A percentile compares a stretch with the other conserved stretches of the same genome.
Conservation (phyloP, 225 moss, liverwort and hornwort genomes). For the Polytrichum formosum region DNA sequence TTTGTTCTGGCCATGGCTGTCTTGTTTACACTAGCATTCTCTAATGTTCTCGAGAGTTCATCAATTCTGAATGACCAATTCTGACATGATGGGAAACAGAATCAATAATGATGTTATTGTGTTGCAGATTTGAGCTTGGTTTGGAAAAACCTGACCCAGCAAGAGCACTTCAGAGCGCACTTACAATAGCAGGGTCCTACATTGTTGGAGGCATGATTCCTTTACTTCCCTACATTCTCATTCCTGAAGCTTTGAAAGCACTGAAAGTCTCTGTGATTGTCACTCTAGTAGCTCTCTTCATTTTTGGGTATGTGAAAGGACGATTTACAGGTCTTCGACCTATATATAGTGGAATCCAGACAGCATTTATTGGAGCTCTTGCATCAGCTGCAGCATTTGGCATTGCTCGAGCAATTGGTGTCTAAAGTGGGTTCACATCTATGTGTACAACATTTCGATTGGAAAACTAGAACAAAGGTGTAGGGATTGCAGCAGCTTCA, state of each 20-base stretch:
- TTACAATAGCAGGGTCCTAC: slow-evolving; percentile 90
- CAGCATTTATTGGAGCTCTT: slow-evolving; percentile 78
- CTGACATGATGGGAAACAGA: too few species aligned
- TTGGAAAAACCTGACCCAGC: slow-evolving; percentile 91
- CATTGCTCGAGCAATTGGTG: slow-evolving; percentile 67
- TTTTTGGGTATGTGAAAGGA: slow-evolving; percentile 93
- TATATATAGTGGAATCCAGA: slow-evolving; percentile 74
- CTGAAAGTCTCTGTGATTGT: slow-evolving; percentile 71
- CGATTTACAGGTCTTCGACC: slow-evolving; percentile 77
- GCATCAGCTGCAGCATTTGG: slow-evolving; percentile 89
- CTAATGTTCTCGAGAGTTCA: too few species aligned
- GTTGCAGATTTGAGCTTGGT: slow-evolving; percentile 91
- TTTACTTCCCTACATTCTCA: slow-evolving; percentile 72
- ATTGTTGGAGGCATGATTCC: slow-evolving; percentile 89
- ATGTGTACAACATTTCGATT: too few species aligned
- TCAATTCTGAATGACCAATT: too few species aligned
- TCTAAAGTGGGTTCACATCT: not conserved
- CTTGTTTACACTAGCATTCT: too few species aligned
- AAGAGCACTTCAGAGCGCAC: slow-evolving; percentile 90
- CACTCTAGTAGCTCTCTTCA: slow-evolving; percentile 72
- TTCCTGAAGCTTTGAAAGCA: slow-evolving; percentile 54
- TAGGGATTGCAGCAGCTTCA: too few species aligned
- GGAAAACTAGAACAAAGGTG: too few species aligned
- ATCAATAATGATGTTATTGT: not conserved
- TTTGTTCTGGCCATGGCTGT: too few species aligned